Conservation (phyloP, 2,329 filamentous ascomycete genomes). For the Pyrenochaeta sp. region DNA sequence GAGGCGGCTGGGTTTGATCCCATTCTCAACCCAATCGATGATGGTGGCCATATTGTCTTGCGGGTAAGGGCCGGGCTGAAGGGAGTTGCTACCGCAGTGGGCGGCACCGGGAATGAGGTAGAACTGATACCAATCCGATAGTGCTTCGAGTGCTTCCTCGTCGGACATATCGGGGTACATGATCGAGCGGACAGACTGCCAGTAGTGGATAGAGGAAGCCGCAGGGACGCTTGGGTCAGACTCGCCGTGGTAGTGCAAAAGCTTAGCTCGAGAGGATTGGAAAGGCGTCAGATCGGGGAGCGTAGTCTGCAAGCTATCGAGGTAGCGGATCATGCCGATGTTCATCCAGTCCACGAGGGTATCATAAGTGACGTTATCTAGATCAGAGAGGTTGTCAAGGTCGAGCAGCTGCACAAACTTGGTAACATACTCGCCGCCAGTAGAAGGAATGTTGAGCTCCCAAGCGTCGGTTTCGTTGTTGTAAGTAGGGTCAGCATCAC, state of each 20-base stretch:
- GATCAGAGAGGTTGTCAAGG: slow-evolving; percentile 29
- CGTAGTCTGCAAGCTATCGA: slow-evolving; percentile 63
- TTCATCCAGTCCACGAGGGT: slow-evolving; percentile 65
- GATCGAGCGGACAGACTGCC: slow-evolving; percentile 60
- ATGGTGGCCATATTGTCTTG: slow-evolving; percentile 50
- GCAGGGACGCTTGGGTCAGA: slow-evolving; percentile 63
- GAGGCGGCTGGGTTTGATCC: slow-evolving; percentile 54
- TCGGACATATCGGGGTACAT: slow-evolving; percentile 58
- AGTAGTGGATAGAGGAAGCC: slow-evolving; percentile 64
- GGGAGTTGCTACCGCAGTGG: slow-evolving; percentile 54
- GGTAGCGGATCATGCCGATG: slow-evolving; percentile 58
- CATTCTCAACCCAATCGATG: slow-evolving; percentile 63
- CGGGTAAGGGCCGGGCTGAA: slow-evolving; percentile 50
- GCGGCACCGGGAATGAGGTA: slow-evolving; percentile 64
- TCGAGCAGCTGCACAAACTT: slow-evolving; percentile 53
- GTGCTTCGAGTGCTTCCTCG: slow-evolving; percentile 51
- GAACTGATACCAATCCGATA: slow-evolving; percentile 64
- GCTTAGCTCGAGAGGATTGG: slow-evolving; percentile 61
- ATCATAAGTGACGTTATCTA: slow-evolving; percentile 61
- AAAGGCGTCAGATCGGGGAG: slow-evolving; percentile 62
- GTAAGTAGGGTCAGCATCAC: slow-evolving; percentile 49
- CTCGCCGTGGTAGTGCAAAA: slow-evolving; percentile 68
- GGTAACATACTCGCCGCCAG: slow-evolving; percentile 54
- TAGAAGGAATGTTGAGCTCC: slow-evolving; percentile 42
- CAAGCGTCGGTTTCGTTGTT: slow-evolving; percentile 43